These are phyloP conservation scores for Tylopilus cervinicoccineus DNA, from an alignment of 768 basidiomycete genomes.

Conservation along the genomic window DNA sequence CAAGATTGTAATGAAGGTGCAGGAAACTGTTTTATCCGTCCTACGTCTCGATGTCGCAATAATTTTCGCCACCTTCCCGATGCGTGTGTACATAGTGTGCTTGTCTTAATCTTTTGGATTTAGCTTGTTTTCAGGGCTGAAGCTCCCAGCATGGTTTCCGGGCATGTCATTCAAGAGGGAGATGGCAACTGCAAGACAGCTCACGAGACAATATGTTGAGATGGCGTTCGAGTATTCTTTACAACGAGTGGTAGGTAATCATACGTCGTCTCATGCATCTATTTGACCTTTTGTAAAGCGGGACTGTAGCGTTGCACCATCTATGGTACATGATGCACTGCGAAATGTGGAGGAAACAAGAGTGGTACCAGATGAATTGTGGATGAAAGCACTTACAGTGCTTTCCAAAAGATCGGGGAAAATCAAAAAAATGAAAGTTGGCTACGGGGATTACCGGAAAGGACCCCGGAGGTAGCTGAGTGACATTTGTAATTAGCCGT, in stretches of 20 bases:
- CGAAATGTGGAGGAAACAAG: not conserved
- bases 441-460: too few relatives aligned
- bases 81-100: not conserved
- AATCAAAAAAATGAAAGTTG: too few relatives aligned
- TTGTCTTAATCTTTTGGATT: not conserved
- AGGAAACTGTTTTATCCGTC: not conserved
- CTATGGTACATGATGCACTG: not conserved
- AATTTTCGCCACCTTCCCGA: constrained; percentile 1
- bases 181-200: not conserved
- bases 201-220: constrained; percentile 2
- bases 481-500: too few relatives aligned
- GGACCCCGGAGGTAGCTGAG: too few relatives aligned
- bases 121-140: constrained; percentile 1
- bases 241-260: not conserved
- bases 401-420: too few relatives aligned
- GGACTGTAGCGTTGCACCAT: not conserved
- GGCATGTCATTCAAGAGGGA: constrained; percentile 2
- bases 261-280: not conserved
- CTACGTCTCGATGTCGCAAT: constrained; percentile 9
- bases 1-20: not conserved
- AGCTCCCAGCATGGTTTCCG: constrained; percentile 14
- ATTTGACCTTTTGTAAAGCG: not conserved
- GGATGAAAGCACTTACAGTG: too few relatives aligned
- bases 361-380: not conserved
- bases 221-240: constrained; percentile 5